A percentile compares a stretch with the other conserved stretches of the same genome.
These are phyloP conservation scores for Pluteus cervinus DNA, from an alignment of 768 basidiomycete genomes.

Conservation along the genomic window DNA sequence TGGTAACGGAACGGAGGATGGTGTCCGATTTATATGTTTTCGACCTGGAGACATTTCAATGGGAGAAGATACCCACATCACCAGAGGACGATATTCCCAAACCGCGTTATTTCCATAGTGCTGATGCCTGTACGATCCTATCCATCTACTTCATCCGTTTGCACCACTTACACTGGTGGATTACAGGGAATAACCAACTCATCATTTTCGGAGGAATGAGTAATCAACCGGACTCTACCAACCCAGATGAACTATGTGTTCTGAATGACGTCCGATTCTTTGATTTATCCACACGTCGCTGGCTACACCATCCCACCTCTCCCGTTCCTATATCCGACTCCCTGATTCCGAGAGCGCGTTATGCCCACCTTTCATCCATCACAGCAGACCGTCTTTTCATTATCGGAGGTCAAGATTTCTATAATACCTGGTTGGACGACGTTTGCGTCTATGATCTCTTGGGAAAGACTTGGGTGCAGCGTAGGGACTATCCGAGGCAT, in stretches of 20 bases:
- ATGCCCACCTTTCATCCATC: conserved; percentile 90
- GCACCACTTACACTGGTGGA: background rate
- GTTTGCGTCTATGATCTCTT: conserved; percentile 84
- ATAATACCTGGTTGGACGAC: conserved; percentile 91
- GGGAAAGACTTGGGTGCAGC: conserved; percentile 69
- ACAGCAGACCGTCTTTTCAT: conserved; percentile 81
- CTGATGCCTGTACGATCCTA: conserved; percentile 64
- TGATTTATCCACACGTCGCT: conserved; percentile 62
- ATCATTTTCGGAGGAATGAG: conserved; percentile 97
- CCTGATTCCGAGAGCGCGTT: conserved; percentile 76
- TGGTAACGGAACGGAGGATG: conserved; percentile 84
- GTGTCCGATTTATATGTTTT: conserved; percentile 88
- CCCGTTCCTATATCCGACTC: conserved; percentile 32
- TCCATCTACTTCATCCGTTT: background rate
- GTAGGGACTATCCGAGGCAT: conserved; percentile 82
- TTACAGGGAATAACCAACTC: conserved; percentile 74
- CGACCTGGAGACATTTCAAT: conserved; percentile 74
- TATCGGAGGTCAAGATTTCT: conserved; percentile 93
- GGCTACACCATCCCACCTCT: conserved; percentile 52
- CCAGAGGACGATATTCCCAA: conserved; percentile 69
- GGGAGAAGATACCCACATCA: conserved; percentile 62
- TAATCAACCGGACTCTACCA: conserved; percentile 62
- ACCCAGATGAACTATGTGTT: conserved; percentile 82
- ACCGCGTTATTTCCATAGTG: conserved; percentile 92
- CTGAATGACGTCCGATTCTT: conserved; percentile 90